Conservation (phyloP, 192 early-diverging fungal species). For the Entophlyctis luteolus region DNA sequence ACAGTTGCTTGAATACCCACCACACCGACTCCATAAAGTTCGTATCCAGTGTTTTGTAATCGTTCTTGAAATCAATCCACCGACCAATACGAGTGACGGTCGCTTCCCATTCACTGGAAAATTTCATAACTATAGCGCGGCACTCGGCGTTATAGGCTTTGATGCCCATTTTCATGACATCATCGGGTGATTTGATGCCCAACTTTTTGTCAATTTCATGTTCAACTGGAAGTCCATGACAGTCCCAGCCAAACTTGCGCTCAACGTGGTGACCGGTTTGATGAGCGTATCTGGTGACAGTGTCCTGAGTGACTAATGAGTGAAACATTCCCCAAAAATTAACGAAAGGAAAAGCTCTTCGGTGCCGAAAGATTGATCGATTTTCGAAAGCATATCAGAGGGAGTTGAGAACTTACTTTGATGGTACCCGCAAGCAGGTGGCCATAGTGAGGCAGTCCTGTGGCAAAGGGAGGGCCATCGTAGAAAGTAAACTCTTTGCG, state of each 20-base stretch:
- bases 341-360: too few relatives aligned
- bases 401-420: constrained; percentile 75
- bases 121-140: constrained; percentile 94
- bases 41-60: constrained; percentile 96
- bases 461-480: constrained; percentile 98
- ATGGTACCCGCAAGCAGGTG: constrained; percentile 98
- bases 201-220: constrained; percentile 95
- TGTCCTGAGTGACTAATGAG: constrained; percentile 60
- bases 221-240: constrained; percentile 90
- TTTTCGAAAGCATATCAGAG: too few relatives aligned
- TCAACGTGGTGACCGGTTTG: constrained; percentile 96
- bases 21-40: constrained; percentile 98
- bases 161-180: constrained; percentile 90
- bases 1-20: constrained; percentile 99
- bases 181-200: constrained; percentile 76
- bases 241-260: constrained; percentile 96
- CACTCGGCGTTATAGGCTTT: constrained; percentile 97
- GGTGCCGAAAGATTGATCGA: too few relatives aligned
- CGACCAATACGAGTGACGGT: constrained; percentile 95
- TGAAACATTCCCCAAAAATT: too few relatives aligned
- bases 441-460: constrained; percentile 96
- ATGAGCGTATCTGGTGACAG: constrained; percentile 94
- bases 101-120: constrained; percentile 83
- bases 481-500: constrained; percentile 87
- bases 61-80: constrained; percentile 99